These are phyloP conservation scores for Linnemannia hyalina DNA, from an alignment of 192 early-diverging fungal species.

Conservation along the genomic window DNA sequence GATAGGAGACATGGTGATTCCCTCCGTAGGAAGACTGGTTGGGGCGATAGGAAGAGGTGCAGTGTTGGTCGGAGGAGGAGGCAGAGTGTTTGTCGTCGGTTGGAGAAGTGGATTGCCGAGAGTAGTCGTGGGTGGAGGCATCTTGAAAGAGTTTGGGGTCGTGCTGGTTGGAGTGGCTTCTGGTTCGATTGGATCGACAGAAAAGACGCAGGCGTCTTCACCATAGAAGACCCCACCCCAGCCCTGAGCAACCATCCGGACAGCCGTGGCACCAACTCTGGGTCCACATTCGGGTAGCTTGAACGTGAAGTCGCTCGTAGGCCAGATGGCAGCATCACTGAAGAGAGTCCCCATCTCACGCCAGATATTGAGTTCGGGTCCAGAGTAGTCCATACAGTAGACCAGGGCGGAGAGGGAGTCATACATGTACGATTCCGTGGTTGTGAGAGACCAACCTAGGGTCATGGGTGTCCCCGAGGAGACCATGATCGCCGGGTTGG, in stretches of 20 bases:
- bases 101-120: neutral
- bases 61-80: no score
- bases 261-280: neutral
- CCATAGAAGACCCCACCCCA: neutral
- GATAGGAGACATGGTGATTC: neutral
- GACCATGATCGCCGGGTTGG: neutral
- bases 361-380: neutral
- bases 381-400: conserved; percentile 18
- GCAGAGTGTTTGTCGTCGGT: neutral
- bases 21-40: neutral
- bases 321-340: neutral
- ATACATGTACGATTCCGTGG: conserved; percentile 5
- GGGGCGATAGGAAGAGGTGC: neutral
- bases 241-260: conserved; percentile 12
- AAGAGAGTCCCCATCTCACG: conserved; percentile 15
- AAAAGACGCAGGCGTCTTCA: conserved; percentile 16
- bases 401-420: conserved; percentile 28
- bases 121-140: neutral
- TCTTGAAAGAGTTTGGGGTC: neutral
- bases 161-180: no score
- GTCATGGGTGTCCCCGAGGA: conserved; percentile 3
- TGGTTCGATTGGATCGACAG: neutral
- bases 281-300: conserved; percentile 30
- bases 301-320: neutral
- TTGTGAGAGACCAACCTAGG: conserved; percentile 27